These are phyloP conservation scores for Suillus bovinus DNA, from an alignment of 768 basidiomycete genomes.

Conservation along the genomic window DNA sequence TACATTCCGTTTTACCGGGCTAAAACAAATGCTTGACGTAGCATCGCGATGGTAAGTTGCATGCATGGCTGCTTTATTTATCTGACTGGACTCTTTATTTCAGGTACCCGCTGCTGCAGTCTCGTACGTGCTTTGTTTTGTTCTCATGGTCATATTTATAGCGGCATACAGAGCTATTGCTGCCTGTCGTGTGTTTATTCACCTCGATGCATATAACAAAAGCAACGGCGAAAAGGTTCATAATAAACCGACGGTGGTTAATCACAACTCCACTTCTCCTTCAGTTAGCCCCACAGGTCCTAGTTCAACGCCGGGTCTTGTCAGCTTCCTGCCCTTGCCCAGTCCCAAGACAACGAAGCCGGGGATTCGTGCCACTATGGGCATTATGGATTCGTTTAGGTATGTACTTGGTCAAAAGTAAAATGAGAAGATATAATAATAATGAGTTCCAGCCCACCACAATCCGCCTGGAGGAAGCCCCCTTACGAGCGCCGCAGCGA, in stretches of 20 bases:
- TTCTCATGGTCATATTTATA: conserved; percentile 8
- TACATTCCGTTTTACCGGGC: background rate
- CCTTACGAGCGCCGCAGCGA: background rate
- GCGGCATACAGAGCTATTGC: conserved; percentile 44
- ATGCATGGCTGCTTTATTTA: conserved; percentile 15
- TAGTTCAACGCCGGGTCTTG: background rate
- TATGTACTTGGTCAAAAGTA: background rate
- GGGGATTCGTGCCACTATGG: conserved; percentile 56
- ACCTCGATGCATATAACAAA: conserved; percentile 56
- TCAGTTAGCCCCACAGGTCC: background rate
- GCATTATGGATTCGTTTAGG: conserved; percentile 60
- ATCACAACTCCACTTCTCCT: conserved; percentile 2
- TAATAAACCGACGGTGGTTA: conserved; percentile 2
- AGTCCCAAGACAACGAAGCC: conserved; percentile 2
- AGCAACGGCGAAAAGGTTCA: background rate
- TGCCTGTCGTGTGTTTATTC: conserved; percentile 68
- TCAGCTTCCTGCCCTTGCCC: conserved; percentile 18
- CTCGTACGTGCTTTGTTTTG: conserved; percentile 43
- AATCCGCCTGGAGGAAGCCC: background rate
- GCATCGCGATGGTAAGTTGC: conserved; percentile 50
- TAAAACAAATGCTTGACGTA: conserved; percentile 21
- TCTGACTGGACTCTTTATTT: background rate
- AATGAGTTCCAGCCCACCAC: background rate
- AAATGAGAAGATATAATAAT: background rate
- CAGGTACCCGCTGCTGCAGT: conserved; percentile 67